A percentile compares a stretch with the other conserved stretches of the same genome.
phyloP scores from a whole-genome alignment of 306 rosid species.

The Fagus sylvatica region DNA sequence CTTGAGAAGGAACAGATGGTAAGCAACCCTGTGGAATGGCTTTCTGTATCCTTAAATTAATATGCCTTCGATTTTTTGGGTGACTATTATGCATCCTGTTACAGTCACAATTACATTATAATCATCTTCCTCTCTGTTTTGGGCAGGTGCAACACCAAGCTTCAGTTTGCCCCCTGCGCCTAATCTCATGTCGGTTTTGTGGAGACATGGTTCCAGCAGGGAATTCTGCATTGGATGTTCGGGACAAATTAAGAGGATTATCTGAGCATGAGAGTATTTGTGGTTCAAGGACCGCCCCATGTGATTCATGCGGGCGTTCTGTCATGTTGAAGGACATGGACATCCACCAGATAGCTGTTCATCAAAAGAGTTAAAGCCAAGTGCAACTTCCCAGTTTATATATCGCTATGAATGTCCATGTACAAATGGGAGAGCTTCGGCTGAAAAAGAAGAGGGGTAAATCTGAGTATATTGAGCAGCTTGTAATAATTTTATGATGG shows the following conservation, averaged over 20 bases:
- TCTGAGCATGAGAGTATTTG: conserved; percentile 93
- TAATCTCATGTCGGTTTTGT: conserved; percentile 77
- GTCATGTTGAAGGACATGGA: conserved; percentile 99
- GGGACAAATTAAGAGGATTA: conserved; percentile 84
- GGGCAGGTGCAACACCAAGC: conserved; percentile 84
- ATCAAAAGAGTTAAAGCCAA: conserved; percentile 62
- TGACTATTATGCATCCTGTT: neutral
- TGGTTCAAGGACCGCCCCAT: conserved; percentile 92
- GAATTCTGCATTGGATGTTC: conserved; percentile 64
- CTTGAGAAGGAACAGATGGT: conserved; percentile 96
- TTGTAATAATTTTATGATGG: neutral
- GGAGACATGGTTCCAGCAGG: conserved; percentile 99
- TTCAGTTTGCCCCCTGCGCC: conserved; percentile 71
- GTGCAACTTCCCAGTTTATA: neutral
- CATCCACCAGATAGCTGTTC: conserved; percentile 91
- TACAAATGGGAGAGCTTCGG: neutral
- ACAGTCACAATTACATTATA: neutral
- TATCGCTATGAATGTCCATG: neutral
- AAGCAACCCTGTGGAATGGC: conserved; percentile 18
- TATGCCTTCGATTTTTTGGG: neutral
- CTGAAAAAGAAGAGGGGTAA: neutral
- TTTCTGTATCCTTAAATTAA: neutral
- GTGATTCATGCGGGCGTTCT: conserved; percentile 96
- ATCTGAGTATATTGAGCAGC: neutral
- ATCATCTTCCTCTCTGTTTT: neutral